Conservation (phyloP, 352 stramenopile genomes). For the Phytophthora macrochlamydospora region DNA sequence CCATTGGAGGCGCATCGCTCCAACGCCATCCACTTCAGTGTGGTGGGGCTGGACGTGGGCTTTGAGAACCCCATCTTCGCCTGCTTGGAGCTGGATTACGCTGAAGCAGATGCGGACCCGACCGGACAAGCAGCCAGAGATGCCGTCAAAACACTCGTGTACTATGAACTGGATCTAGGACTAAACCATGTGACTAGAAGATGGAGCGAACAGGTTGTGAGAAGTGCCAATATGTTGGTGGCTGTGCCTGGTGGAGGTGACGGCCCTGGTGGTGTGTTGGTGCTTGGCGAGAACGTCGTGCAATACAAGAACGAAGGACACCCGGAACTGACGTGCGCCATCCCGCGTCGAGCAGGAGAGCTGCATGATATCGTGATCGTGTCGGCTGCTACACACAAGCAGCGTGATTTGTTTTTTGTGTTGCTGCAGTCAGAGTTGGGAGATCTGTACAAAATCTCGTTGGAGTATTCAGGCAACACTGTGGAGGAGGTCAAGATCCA, state of each 20-base stretch:
- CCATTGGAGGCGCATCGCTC: constrained; percentile 98
- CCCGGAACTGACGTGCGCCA: constrained; percentile 68
- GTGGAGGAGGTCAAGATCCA: constrained; percentile 89
- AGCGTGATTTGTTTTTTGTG: constrained; percentile 97
- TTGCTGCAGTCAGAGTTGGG: constrained; percentile 98
- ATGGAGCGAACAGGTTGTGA: constrained; percentile 90
- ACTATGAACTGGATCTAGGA: constrained; percentile 99
- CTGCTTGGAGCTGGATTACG: constrained; percentile 96
- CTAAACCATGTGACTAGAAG: constrained; percentile 99
- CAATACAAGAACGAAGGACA: constrained; percentile 97
- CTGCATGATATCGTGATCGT: constrained; percentile 93
- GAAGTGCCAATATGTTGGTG: constrained; percentile 95
- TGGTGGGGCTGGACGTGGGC: constrained; percentile 97
- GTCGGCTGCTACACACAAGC: constrained; percentile 92
- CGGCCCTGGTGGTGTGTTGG: constrained; percentile 93
- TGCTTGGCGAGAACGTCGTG: constrained; percentile 96
- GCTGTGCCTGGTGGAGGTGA: constrained; percentile 85
- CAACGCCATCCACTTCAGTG: constrained; percentile 94
- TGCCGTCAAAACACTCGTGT: constrained; percentile 95
- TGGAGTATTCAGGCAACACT: constrained; percentile 84
- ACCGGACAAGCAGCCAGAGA: constrained; percentile 61
- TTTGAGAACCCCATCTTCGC: constrained; percentile 99
- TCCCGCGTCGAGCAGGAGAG: constrained; percentile 79
- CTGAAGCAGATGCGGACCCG: constrained; percentile 85
- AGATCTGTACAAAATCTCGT: constrained; percentile 98